phyloP scores from a whole-genome alignment of 441 rosid genomes.

The Mallotus repandus region DNA sequence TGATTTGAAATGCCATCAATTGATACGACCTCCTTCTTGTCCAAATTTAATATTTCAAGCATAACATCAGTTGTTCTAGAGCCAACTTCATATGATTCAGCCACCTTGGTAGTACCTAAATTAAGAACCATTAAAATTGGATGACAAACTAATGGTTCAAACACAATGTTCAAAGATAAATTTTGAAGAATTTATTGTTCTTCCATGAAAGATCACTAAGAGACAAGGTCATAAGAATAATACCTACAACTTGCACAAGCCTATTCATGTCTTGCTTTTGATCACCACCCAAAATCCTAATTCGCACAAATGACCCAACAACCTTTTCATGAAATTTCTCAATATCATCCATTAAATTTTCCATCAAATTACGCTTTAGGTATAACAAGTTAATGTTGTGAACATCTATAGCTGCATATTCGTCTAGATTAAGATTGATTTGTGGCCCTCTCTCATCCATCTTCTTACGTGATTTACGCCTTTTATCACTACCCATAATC shows the following conservation, averaged over 20 bases:
- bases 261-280: slow-evolving; percentile 74
- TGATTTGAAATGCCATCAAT: slow-evolving; percentile 80
- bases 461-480: slow-evolving; percentile 53
- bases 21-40: slow-evolving; percentile 72
- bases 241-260: slow-evolving; percentile 97
- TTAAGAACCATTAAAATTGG: slow-evolving; percentile 18
- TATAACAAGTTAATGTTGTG: slow-evolving; percentile 82
- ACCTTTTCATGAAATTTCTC: slow-evolving; percentile 75
- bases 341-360: slow-evolving; percentile 65
- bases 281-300: slow-evolving; percentile 63
- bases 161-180: slow-evolving; percentile 5
- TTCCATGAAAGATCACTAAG: slow-evolving; percentile 22
- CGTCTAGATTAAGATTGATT: slow-evolving; percentile 54
- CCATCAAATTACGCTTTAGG: slow-evolving; percentile 68
- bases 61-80: slow-evolving; percentile 51
- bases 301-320: slow-evolving; percentile 86
- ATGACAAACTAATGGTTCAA: slow-evolving; percentile 1
- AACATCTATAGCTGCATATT: slow-evolving; percentile 83
- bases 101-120: slow-evolving; percentile 69
- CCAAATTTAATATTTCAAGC: slow-evolving; percentile 77
- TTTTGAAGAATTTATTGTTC: slow-evolving; percentile 14
- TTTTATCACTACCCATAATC: slow-evolving; percentile 42
- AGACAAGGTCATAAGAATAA: slow-evolving; percentile 27
- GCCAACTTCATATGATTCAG: slow-evolving; percentile 67
- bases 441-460: slow-evolving; percentile 45